Conservation (phyloP, 495 filamentous ascomycete species). For the Lichenothelia convexa region DNA sequence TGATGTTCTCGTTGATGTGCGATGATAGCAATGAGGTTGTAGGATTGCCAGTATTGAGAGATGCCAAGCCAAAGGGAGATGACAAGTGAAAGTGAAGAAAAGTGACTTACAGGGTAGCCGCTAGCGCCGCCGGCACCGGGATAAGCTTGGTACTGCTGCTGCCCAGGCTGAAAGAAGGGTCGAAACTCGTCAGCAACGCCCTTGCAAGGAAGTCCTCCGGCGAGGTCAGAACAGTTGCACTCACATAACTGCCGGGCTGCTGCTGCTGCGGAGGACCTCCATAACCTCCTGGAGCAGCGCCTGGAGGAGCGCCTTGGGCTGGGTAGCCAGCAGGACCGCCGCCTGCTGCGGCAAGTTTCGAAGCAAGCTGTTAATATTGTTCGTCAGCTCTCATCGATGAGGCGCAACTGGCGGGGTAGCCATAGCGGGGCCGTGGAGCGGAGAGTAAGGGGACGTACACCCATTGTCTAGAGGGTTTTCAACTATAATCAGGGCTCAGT, state of each 20-base stretch:
- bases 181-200: not conserved
- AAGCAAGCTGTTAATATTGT: constrained; percentile 8
- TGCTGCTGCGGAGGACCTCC: constrained; percentile 5
- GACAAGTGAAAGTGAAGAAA: not conserved
- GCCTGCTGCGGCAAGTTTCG: constrained; percentile 14
- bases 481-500: too few relatives aligned
- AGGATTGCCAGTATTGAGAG: not conserved
- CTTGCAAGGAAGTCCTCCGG: not conserved
- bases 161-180: constrained; percentile 8
- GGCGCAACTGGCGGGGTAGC: not conserved
- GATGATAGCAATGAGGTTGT: not conserved
- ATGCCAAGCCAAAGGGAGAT: constrained; percentile 2
- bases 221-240: too few relatives aligned
- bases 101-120: constrained; percentile 4
- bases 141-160: constrained; percentile 14
- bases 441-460: not conserved
- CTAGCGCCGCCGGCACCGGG: constrained; percentile 4
- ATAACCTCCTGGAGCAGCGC: constrained; percentile 6
- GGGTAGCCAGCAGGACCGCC: constrained; percentile 2
- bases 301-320: constrained; percentile 7
- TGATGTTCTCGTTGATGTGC: constrained; percentile 1
- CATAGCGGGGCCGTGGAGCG: not conserved
- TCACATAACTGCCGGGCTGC: constrained; percentile 9
- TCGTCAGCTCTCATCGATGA: not conserved
- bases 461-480: not conserved